These are phyloP conservation scores for Dryas drummondii DNA, from an alignment of 306 rosid species.

Conservation along the genomic window DNA sequence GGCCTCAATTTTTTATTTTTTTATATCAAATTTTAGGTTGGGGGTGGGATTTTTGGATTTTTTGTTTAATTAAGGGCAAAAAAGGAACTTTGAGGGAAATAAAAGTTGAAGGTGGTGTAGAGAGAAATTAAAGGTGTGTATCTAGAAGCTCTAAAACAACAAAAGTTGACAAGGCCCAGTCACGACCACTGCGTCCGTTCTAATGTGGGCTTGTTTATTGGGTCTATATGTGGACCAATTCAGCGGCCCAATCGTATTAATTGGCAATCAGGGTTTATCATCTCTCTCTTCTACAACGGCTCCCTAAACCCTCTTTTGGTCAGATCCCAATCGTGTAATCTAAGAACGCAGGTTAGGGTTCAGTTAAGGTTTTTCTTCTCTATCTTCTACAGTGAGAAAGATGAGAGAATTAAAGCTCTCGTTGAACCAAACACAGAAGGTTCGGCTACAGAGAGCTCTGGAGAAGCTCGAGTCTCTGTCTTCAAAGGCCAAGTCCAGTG, in stretches of 20 bases:
- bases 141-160: too few relatives aligned
- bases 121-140: too few relatives aligned
- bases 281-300: too few relatives aligned
- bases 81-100: too few relatives aligned
- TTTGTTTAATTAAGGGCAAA: too few relatives aligned
- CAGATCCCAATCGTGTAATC: background rate
- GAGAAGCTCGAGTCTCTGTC: constrained; percentile 60
- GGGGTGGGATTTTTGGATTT: too few relatives aligned
- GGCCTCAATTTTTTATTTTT: too few relatives aligned
- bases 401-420: constrained; percentile 43
- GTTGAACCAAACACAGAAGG: constrained; percentile 85
- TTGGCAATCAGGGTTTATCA: too few relatives aligned
- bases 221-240: background rate
- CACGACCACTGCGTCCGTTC: background rate
- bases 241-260: too few relatives aligned
- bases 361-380: constrained; percentile 10
- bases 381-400: background rate
- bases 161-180: background rate
- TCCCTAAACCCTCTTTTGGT: too few relatives aligned
- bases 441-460: constrained; percentile 70
- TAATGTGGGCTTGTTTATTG: background rate
- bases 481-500: constrained; percentile 63
- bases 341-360: constrained; percentile 10
- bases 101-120: too few relatives aligned
- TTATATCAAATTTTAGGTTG: too few relatives aligned